Evolutionary conservation across 371 early-diverging fungal genomes (phyloP).

Genomic region (Haplosporangium sp.): DNA sequence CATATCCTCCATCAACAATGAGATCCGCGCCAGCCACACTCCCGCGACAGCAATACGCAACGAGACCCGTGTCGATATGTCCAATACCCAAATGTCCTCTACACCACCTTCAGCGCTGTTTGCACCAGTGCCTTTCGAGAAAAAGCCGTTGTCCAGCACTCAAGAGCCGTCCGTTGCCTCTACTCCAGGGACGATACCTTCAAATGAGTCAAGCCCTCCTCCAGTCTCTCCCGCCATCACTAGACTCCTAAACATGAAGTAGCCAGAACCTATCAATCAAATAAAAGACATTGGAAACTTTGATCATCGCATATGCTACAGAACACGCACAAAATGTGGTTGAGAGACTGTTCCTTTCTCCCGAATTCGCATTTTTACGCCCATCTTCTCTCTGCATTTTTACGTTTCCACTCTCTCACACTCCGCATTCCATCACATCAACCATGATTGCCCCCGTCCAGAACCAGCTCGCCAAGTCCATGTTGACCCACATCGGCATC

Average conservation of each 20-base stretch:
- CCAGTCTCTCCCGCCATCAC: constrained; percentile 29
- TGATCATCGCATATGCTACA: too few species aligned
- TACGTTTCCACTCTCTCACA: constrained; percentile 3
- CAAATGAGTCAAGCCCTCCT: background rate
- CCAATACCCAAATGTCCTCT: constrained; percentile 10
- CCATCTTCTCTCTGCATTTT: constrained; percentile 6
- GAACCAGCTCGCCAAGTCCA: constrained; percentile 48
- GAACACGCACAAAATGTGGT: too few species aligned
- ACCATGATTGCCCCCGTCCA: constrained; percentile 42
- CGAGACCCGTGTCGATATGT: constrained; percentile 33
- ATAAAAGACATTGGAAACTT: too few species aligned
- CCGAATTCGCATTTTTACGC: background rate
- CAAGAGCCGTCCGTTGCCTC: background rate
- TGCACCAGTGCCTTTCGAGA: constrained; percentile 5
- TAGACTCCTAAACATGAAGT: constrained; percentile 30
- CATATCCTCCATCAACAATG: constrained; percentile 2
- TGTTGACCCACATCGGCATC: constrained; percentile 44
- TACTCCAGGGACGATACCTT: constrained; percentile 6
- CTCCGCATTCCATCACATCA: constrained; percentile 2
- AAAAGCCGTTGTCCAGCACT: background rate
- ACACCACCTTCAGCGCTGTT: constrained; percentile 6
- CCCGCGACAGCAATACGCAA: constrained; percentile 23
- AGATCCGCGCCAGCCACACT: background rate
- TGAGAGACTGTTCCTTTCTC: too few species aligned
- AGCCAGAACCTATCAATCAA: too few species aligned